These are phyloP conservation scores for Trametes versicolor DNA, from an alignment of 1,284 basidiomycete genomes.

Conservation along the genomic window DNA sequence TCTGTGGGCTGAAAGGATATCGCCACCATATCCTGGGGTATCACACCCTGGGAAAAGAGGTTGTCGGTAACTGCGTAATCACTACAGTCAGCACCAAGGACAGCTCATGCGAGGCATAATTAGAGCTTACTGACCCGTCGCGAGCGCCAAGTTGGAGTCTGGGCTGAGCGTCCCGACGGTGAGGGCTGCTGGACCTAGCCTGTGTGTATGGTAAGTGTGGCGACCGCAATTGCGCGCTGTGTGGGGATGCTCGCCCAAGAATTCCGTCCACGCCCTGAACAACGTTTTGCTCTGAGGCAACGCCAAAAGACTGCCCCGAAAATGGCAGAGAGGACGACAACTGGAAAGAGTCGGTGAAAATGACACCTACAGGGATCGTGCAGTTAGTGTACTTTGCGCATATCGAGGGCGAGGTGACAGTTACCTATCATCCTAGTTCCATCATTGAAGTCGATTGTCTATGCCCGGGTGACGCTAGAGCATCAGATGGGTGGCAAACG, in stretches of 20 bases:
- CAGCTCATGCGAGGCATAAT: too few species aligned
- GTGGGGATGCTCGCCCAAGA: constrained; percentile 48
- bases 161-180: constrained; percentile 47
- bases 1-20: constrained; percentile 61
- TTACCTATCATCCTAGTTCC: constrained; percentile 51
- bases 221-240: background rate
- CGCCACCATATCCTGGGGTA: constrained; percentile 53
- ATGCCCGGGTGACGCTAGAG: background rate
- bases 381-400: background rate
- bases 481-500: too few species aligned
- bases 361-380: constrained; percentile 38
- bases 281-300: constrained; percentile 54
- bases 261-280: constrained; percentile 60
- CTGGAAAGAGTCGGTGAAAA: constrained; percentile 56
- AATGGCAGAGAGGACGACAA: constrained; percentile 46
- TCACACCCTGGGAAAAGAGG: constrained; percentile 50
- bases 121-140: constrained; percentile 34
- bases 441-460: constrained; percentile 63
- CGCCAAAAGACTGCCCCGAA: constrained; percentile 63
- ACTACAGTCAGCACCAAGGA: background rate
- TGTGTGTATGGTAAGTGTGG: constrained; percentile 16
- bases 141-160: constrained; percentile 24
- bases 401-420: too few species aligned
- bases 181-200: constrained; percentile 62
- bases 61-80: constrained; percentile 45